A percentile compares a stretch with the other conserved stretches of the same genome.
Evolutionary conservation across 23 red algal species (phyloP).

Genomic region (Chondrus crispus): DNA sequence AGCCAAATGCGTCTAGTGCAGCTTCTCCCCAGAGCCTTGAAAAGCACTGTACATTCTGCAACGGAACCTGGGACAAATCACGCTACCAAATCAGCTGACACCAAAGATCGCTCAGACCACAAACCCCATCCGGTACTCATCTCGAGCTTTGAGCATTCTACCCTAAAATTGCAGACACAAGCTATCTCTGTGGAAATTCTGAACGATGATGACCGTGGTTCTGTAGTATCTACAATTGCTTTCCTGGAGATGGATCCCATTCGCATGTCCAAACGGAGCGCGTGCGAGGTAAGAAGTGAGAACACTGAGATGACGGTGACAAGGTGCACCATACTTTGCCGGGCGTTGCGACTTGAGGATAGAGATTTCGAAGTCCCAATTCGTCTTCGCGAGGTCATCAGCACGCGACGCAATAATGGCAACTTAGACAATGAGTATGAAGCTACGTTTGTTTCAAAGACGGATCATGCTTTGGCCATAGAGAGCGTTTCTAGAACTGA

Average conservation of each 20-base stretch:
- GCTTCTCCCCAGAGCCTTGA: background rate
- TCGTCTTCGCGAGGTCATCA: background rate
- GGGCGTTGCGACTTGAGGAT: constrained; percentile 21
- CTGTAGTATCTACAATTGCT: constrained; percentile 20
- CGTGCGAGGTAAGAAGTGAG: too few relatives aligned
- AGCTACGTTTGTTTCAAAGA: background rate
- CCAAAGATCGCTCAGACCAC: background rate
- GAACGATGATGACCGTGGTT: background rate
- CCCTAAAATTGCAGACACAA: constrained; percentile 30
- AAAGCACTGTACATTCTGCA: background rate
- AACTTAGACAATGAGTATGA: too few relatives aligned
- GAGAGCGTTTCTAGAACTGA: constrained; percentile 8
- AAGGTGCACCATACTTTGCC: too few relatives aligned
- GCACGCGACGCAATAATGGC: too few relatives aligned
- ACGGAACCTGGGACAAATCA: background rate
- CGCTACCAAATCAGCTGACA: background rate
- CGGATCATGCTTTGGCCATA: background rate
- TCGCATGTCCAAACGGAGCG: constrained; percentile 6
- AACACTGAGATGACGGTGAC: too few relatives aligned
- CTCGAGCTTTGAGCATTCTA: background rate
- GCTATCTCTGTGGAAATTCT: constrained; percentile 38
- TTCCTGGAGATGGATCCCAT: constrained; percentile 36
- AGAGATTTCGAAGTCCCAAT: background rate
- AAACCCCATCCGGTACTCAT: background rate
- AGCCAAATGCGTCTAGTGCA: constrained; percentile 22